A percentile compares a stretch with the other conserved stretches of the same genome.
phyloP scores from a whole-genome alignment of 2,329 filamentous ascomycete species.

The Alternaria conjuncta region DNA sequence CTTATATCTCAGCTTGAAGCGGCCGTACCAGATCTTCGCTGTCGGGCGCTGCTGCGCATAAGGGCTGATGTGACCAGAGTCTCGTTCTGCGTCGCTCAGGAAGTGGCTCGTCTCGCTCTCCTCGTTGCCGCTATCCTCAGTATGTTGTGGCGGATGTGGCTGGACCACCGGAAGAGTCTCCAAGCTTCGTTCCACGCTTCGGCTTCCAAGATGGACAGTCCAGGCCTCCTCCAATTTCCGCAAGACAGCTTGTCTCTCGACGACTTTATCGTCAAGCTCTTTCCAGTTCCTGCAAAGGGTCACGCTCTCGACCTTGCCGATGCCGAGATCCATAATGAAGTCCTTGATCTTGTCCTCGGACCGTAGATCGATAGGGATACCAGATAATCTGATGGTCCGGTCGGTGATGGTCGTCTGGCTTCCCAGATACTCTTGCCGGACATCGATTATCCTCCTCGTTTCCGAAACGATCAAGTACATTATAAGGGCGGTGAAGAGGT shows the following conservation, averaged over 20 bases:
- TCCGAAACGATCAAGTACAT: slow-evolving; percentile 83
- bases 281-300: slow-evolving; percentile 88
- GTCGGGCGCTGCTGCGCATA: slow-evolving; percentile 65
- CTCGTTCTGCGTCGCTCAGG: slow-evolving; percentile 57
- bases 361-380: slow-evolving; percentile 79
- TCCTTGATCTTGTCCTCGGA: slow-evolving; percentile 84
- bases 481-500: slow-evolving; percentile 83
- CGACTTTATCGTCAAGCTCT: slow-evolving; percentile 76
- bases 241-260: slow-evolving; percentile 68
- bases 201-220: slow-evolving; percentile 74
- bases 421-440: slow-evolving; percentile 89
- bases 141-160: slow-evolving; percentile 48
- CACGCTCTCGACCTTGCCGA: slow-evolving; percentile 88
- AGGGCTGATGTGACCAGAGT: slow-evolving; percentile 50
- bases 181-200: slow-evolving; percentile 55
- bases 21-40: slow-evolving; percentile 78
- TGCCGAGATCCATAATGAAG: slow-evolving; percentile 84
- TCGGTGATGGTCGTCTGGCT: slow-evolving; percentile 96
- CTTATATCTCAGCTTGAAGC: slow-evolving; percentile 72
- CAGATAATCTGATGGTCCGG: slow-evolving; percentile 87
- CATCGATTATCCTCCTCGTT: slow-evolving; percentile 82
- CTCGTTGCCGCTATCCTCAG: slow-evolving; percentile 35
- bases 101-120: slow-evolving; percentile 66
- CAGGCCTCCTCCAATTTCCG: slow-evolving; percentile 82
- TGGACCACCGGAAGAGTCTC: slow-evolving; percentile 60